Evolutionary conservation across 768 basidiomycete genomes (phyloP), one percentile per base, ranked within the genome.

Genomic region (Tricholoma furcatifolium): DNA sequence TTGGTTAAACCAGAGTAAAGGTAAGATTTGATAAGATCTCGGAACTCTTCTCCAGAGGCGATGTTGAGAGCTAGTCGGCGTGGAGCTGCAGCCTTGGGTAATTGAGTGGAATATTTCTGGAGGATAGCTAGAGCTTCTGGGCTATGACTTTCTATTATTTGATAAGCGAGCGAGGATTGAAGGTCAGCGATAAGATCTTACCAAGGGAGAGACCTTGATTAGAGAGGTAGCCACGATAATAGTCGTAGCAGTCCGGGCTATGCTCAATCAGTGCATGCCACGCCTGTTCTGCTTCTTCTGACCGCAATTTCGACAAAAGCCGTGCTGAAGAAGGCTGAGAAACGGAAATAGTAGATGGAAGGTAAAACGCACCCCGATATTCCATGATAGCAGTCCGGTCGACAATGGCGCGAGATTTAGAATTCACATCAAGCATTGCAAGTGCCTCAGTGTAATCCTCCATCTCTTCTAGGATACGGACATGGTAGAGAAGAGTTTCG

Each of bases 201-300:
- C 91, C 82, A 14, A 91, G 65, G 56, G 83, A 77, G 36, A 91
- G 70, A 9, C 82, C 85, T 55, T 84, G 80, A 57, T 82, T 82
- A 2, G 72, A 64, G 18, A 98, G 74, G 62, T 84, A 91, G 6
- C 85, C 87, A 30, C 71, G 70, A 72, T 94, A 97, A 67, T 94
- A 92, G 47, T 83, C 83, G 60, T 85, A 80, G 61, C 78, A 83
- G 53, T 98, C 95, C 2, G 91, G 75, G 66, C 97, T 98, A 64
- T 86, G 84, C 48, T 92, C 86, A 38, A 99, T 80, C 23, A 99
- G 73, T 0, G 79, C 75, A 31, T 81, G 76, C 88, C 93, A 98
- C 0, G 88, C 85, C 55, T 86, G 79, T 58, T 89, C 84, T 0
- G 97, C 91, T 43, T 91, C 85, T 4, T 83, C 77, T 12, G 75